Evolutionary conservation across 2,329 filamentous ascomycete genomes (phyloP), one percentile per base, ranked within the genome.

Genomic region (Leptographium lundbergii): DNA sequence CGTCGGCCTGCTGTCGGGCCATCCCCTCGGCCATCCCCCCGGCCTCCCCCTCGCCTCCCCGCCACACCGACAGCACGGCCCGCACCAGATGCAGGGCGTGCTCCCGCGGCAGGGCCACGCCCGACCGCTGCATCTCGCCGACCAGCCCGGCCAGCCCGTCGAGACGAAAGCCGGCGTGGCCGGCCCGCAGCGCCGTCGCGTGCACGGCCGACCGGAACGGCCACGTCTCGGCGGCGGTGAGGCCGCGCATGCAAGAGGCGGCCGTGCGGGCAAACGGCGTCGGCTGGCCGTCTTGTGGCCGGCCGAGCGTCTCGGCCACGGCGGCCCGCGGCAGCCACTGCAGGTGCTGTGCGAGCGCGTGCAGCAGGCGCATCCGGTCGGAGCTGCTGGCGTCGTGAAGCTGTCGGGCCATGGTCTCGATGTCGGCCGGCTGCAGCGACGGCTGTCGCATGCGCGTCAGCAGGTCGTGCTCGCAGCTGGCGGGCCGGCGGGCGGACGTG

Each of bases 61-160:
- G 42, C 42, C 63, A 4, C 67, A 65, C 58, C 27, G 57, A n/a
- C 56, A 78, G 74, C 57, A 77, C 67, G 45, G 68, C 69, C 6
- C 62, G 67, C 47, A 81, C 63, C 32, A 80, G 67, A 13, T 68
- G 65, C 3, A 74, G 57, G 4, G 73, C 69, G 32, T 71, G 67
- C 1, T 69, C 65, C 14, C 70, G 68, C 3, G 67, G 66, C n/a
- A 76, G 63, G 6, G 68, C 63, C 10, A 70, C 67, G 7, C 73
- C 75, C 4, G 68, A 65, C 3, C 73, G 59, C 54, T 72, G 72
- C 57, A 80, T 67, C 52, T 78, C 71, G 17, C 67, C 62, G 6
- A 78, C 64, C 1, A 71, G 67, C 42, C 66, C 59, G 9, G 54
- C 57, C 42, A 66, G 39, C 39, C 61, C 51, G 54, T 64, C n/a